Conservation (phyloP, 257 asterid species). For the Handroanthus guayacan region DNA sequence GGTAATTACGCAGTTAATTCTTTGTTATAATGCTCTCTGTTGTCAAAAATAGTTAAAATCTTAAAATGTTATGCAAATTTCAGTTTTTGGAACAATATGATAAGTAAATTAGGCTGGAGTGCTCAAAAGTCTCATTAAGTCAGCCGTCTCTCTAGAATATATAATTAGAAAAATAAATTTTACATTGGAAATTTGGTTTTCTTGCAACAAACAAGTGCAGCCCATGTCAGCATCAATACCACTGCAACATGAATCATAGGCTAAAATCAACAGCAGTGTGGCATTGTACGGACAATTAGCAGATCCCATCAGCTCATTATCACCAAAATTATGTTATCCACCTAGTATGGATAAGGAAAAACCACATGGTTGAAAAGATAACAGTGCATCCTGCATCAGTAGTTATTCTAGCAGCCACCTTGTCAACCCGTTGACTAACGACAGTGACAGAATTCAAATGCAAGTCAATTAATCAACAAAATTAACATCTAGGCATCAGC, state of each 20-base stretch:
- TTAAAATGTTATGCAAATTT: too few species aligned
- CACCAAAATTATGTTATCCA: not conserved
- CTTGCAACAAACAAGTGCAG: not conserved
- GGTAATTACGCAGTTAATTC: slow-evolving; percentile 1
- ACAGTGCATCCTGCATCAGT: not conserved
- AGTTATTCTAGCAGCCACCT: not conserved
- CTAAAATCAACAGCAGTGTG: slow-evolving; percentile 4
- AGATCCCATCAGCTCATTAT: slow-evolving; percentile 21
- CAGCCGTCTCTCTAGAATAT: not conserved
- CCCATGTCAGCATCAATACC: not conserved
- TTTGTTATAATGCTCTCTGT: not conserved
- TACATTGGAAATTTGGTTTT: slow-evolving; percentile 9
- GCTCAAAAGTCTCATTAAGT: slow-evolving; percentile 13
- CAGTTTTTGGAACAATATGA: not conserved
- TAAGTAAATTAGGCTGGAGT: slow-evolving; percentile 1
- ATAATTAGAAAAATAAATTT: not conserved
- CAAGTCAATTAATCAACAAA: not conserved
- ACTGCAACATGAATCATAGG: not conserved
- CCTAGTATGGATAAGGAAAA: not conserved
- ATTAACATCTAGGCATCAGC: not conserved
- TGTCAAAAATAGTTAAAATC: not conserved
- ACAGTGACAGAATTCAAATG: not conserved
- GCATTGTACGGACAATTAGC: slow-evolving; percentile 13
- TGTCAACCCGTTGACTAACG: not conserved
- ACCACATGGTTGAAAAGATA: slow-evolving; percentile 1